A percentile compares a stretch with the other conserved stretches of the same genome.
These are phyloP conservation scores for Dillenia suffruticosa DNA, from an alignment of 164 flowering plant species.

Conservation along the genomic window DNA sequence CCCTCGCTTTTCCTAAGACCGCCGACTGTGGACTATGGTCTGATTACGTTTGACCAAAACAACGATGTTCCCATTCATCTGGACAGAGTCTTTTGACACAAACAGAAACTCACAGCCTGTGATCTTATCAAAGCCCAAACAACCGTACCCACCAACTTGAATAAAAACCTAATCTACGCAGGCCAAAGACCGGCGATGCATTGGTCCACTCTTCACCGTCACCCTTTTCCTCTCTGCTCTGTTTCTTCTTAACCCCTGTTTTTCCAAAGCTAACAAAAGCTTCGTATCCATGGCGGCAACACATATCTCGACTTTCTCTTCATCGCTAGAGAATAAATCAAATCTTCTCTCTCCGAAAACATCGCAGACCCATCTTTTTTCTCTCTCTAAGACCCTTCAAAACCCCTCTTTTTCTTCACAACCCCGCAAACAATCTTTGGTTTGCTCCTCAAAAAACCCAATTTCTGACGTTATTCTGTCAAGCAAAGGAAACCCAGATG, in stretches of 20 bases:
- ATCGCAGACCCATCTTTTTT: slow-evolving; percentile 2
- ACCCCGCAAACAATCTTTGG: slow-evolving; percentile 11
- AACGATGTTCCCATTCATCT: too few species aligned
- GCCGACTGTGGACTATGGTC: too few species aligned
- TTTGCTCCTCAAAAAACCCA: slow-evolving; percentile 15
- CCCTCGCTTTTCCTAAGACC: too few species aligned
- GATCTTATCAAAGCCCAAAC: too few species aligned
- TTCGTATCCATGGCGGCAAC: slow-evolving; percentile 24
- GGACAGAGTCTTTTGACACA: too few species aligned
- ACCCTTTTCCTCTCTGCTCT: too few species aligned
- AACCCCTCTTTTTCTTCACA: slow-evolving; percentile 21
- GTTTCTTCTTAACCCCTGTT: background rate
- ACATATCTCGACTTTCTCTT: slow-evolving; percentile 19
- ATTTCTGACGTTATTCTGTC: slow-evolving; percentile 11
- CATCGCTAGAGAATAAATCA: slow-evolving; percentile 15
- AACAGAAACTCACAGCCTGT: too few species aligned
- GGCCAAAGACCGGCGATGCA: too few species aligned
- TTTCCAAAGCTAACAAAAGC: background rate
- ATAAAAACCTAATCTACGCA: too few species aligned
- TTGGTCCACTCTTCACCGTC: too few species aligned
- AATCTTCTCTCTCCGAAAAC: slow-evolving; percentile 7
- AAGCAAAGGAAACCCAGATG: background rate
- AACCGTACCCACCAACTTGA: too few species aligned
- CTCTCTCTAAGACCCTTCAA: slow-evolving; percentile 22
- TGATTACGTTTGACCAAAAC: too few species aligned